Evolutionary conservation across 306 rosid species (phyloP).

Genomic region (Trichosanthes truncata): DNA sequence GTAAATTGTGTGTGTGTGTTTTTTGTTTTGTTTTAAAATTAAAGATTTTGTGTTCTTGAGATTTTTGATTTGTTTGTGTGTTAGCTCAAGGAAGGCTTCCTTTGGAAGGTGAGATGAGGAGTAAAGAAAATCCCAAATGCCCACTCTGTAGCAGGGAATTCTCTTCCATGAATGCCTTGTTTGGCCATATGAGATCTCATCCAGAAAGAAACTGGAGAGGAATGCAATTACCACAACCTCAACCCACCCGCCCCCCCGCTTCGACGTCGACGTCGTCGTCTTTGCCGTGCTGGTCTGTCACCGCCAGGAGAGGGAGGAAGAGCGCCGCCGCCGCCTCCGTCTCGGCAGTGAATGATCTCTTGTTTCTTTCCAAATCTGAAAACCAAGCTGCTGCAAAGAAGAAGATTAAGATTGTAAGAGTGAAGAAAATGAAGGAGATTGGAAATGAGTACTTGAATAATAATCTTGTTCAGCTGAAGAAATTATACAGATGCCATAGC

Average conservation of each 20-base stretch:
- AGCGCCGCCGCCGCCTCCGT: background rate
- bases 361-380: background rate
- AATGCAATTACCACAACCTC: slow-evolving; percentile 6
- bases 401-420: too few species aligned
- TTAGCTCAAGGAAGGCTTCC: background rate
- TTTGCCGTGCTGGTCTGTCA: background rate
- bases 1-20: too few species aligned
- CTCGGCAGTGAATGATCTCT: background rate
- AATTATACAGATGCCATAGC: slow-evolving; percentile 17
- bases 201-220: slow-evolving; percentile 26
- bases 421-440: background rate
- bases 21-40: too few species aligned
- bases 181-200: slow-evolving; percentile 35
- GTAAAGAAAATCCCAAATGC: background rate
- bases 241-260: background rate
- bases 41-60: too few species aligned
- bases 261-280: background rate
- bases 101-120: too few species aligned
- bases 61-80: too few species aligned
- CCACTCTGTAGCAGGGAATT: slow-evolving; percentile 10
- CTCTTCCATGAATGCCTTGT: slow-evolving; percentile 18
- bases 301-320: background rate
- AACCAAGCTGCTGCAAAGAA: too few species aligned
- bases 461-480: background rate
- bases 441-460: background rate